Evolutionary conservation across 2,329 filamentous ascomycete genomes (phyloP).

Genomic region (Talaromyces piceae): DNA sequence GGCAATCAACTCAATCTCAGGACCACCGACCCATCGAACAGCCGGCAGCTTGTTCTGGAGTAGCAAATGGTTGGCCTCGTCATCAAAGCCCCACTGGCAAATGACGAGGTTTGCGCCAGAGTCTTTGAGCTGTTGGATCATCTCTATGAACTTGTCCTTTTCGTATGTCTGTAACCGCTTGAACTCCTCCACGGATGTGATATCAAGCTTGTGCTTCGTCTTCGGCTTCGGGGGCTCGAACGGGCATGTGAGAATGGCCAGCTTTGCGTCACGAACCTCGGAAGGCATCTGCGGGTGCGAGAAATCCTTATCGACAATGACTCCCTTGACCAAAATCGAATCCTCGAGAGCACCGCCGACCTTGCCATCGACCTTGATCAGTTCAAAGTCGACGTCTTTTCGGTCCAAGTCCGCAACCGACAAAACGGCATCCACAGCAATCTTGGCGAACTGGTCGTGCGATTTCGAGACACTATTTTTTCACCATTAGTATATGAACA

Average conservation of each 20-base stretch:
- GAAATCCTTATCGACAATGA: slow-evolving; percentile 99
- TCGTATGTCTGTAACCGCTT: slow-evolving; percentile 97
- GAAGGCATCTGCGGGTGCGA: slow-evolving; percentile 98
- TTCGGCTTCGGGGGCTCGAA: slow-evolving; percentile 99
- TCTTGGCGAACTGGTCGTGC: slow-evolving; percentile 95
- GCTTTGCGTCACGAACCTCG: slow-evolving; percentile 89
- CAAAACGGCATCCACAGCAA: slow-evolving; percentile 92
- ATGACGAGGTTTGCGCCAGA: slow-evolving; percentile 96
- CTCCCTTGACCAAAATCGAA: slow-evolving; percentile 88
- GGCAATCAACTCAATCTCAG: slow-evolving; percentile 96
- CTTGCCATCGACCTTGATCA: slow-evolving; percentile 99
- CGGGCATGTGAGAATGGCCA: slow-evolving; percentile 94
- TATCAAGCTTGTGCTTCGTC: slow-evolving; percentile 99
- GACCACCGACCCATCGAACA: slow-evolving; percentile 94
- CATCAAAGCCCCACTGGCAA: slow-evolving; percentile 99
- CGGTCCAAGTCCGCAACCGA: slow-evolving; percentile 93
- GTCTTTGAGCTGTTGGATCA: slow-evolving; percentile 97
- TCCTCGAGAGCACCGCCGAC: slow-evolving; percentile 91
- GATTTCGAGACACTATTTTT: slow-evolving; percentile 72
- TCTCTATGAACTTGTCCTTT: slow-evolving; percentile 91
- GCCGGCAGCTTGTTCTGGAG: slow-evolving; percentile 94
- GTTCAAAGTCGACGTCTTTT: slow-evolving; percentile 95
- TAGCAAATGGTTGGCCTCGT: slow-evolving; percentile 95
- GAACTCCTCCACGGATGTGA: slow-evolving; percentile 94
- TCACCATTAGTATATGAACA: not conserved